Evolutionary conservation across 2,329 filamentous ascomycete species (phyloP).

Genomic region (Dactylellina drechsleri): DNA sequence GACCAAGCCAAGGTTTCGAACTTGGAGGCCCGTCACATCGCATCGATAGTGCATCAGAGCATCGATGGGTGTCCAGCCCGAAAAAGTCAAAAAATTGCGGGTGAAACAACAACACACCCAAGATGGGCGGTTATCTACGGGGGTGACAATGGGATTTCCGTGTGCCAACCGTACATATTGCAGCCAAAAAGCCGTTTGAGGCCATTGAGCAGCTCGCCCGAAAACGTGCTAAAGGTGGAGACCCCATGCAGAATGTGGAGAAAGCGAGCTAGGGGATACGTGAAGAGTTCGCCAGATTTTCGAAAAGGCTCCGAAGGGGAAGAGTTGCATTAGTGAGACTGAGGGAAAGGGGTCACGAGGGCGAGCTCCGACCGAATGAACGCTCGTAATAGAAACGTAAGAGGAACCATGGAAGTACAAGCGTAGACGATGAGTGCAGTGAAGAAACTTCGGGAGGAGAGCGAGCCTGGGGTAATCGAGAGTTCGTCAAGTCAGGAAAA

Average conservation of each 20-base stretch:
- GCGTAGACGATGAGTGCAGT: constrained; percentile 31
- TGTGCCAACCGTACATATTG: not conserved
- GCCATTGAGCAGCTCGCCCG: constrained; percentile 25
- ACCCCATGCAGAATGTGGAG: constrained; percentile 43
- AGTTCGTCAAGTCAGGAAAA: constrained; percentile 1
- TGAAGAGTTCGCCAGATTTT: constrained; percentile 44
- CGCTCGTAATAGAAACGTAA: constrained; percentile 55
- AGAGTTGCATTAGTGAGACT: constrained; percentile 41
- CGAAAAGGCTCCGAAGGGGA: constrained; percentile 55
- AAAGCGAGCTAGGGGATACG: constrained; percentile 29
- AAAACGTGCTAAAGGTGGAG: constrained; percentile 45
- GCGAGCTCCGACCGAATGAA: constrained; percentile 38
- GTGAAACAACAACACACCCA: constrained; percentile 42
- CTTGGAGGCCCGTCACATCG: constrained; percentile 18
- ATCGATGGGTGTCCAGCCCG: constrained; percentile 1
- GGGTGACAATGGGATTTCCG: not conserved
- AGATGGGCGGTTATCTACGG: constrained; percentile 50
- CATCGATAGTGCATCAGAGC: constrained; percentile 20
- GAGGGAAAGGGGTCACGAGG: constrained; percentile 40
- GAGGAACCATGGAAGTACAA: constrained; percentile 42
- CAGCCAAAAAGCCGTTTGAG: constrained; percentile 26
- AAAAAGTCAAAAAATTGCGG: constrained; percentile 22
- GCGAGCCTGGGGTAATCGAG: constrained; percentile 13
- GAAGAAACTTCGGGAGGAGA: constrained; percentile 28
- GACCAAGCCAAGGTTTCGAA: constrained; percentile 15